These are phyloP conservation scores for Olyra latifolia DNA, from an alignment of 176 grass and related monocot species.

Conservation along the genomic window DNA sequence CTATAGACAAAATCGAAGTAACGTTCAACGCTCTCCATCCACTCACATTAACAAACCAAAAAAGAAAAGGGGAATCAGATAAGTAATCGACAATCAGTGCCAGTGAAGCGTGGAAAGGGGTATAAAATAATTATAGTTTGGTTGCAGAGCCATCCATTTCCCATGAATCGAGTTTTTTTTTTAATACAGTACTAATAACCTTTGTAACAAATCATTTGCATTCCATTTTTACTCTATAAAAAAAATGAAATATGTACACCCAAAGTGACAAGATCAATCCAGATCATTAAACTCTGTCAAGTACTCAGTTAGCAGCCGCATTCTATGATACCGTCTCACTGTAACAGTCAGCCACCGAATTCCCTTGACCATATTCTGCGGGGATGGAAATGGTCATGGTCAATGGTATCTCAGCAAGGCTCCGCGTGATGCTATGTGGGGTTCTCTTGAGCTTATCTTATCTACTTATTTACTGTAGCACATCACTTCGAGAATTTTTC, in stretches of 20 bases:
- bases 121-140: not conserved
- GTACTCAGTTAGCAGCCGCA: constrained; percentile 5
- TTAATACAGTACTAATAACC: constrained; percentile 11
- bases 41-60: not conserved
- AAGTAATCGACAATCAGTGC: not conserved
- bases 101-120: not conserved
- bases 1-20: not conserved
- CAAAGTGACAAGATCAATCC: not conserved
- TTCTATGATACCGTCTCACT: not conserved
- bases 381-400: not conserved
- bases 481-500: no score
- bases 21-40: not conserved
- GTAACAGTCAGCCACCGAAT: not conserved
- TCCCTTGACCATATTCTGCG: not conserved
- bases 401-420: not conserved
- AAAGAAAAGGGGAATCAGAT: not conserved
- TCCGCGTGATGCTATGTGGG: not conserved
- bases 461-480: no score
- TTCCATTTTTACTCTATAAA: constrained; percentile 33
- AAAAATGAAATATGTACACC: constrained; percentile 38
- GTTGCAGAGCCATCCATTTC: not conserved
- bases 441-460: no score
- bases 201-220: not conserved
- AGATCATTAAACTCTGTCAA: not conserved
- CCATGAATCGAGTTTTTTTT: no score